A percentile compares a stretch with the other conserved stretches of the same genome.
Conservation (phyloP, 192 early-diverging fungal species). For the Umbelopsis isabellina region DNA sequence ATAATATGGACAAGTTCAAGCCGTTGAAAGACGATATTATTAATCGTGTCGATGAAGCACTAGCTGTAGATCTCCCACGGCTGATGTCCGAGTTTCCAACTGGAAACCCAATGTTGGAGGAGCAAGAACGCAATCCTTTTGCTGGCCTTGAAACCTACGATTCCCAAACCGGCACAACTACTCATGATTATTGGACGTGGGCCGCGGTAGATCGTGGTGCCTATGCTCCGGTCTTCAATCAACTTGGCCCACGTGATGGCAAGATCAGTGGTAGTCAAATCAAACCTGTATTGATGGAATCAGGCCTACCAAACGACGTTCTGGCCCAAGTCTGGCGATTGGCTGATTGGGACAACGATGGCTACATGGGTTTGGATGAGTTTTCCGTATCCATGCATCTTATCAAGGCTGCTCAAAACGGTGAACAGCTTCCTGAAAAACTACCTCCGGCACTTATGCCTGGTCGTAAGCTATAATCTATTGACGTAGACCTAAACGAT, state of each 20-base stretch:
- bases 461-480: conserved; percentile 28
- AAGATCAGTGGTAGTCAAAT: conserved; percentile 53
- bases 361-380: conserved; percentile 84
- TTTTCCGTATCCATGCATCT: conserved; percentile 85
- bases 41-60: conserved; percentile 69
- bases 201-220: conserved; percentile 52
- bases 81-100: conserved; percentile 79
- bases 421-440: conserved; percentile 52
- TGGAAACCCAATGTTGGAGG: conserved; percentile 73
- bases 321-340: conserved; percentile 77
- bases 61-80: conserved; percentile 71
- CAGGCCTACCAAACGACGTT: conserved; percentile 64
- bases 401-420: conserved; percentile 45
- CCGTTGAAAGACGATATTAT: conserved; percentile 74
- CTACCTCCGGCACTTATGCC: conserved; percentile 53
- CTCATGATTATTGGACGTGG: conserved; percentile 56
- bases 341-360: conserved; percentile 79
- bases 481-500: not conserved
- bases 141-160: conserved; percentile 17
- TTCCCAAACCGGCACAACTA: not conserved
- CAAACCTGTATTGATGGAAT: conserved; percentile 64
- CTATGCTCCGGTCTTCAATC: conserved; percentile 52
- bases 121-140: conserved; percentile 61
- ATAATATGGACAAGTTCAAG: conserved; percentile 84
- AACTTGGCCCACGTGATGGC: conserved; percentile 59